Percentiles rank a stretch among this genome's conserved stretches.
phyloP scores from a whole-genome alignment of 1,284 basidiomycete genomes.

The Puccinia novopanici region DNA sequence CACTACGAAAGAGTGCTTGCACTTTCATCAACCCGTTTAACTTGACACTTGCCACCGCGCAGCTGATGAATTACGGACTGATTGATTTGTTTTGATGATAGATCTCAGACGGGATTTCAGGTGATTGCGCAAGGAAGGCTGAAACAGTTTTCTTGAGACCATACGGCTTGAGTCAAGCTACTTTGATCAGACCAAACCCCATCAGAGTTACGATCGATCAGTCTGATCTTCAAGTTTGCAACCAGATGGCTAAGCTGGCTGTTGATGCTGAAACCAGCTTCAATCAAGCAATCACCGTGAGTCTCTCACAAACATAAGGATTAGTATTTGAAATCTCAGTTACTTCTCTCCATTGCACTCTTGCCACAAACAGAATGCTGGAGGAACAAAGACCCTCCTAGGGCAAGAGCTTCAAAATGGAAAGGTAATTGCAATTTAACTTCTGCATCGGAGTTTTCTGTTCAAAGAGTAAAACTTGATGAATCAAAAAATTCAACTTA shows the following conservation, averaged over 20 bases:
- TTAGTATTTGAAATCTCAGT: too few relatives aligned
- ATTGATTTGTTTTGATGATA: background rate
- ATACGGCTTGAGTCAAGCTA: background rate
- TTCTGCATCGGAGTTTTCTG: background rate
- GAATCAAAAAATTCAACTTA: too few relatives aligned
- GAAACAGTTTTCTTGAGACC: background rate
- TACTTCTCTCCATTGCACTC: background rate
- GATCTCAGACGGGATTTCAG: background rate
- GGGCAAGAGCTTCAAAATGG: background rate
- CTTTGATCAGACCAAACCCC: background rate
- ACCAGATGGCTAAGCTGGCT: background rate
- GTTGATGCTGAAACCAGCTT: background rate
- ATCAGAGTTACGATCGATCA: background rate
- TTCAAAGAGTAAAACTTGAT: too few relatives aligned
- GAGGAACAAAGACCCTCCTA: background rate
- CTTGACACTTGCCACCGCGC: too few relatives aligned
- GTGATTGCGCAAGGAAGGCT: conserved; percentile 1
- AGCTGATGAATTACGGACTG: too few relatives aligned
- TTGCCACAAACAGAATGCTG: too few relatives aligned
- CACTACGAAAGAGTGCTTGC: too few relatives aligned
- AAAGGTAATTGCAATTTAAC: background rate
- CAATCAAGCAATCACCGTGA: background rate
- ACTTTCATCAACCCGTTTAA: too few relatives aligned
- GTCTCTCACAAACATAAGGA: too few relatives aligned
- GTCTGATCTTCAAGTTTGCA: background rate